These are phyloP conservation scores for Ammopiptanthus mongolicus DNA, from an alignment of 306 rosid species.

Conservation along the genomic window DNA sequence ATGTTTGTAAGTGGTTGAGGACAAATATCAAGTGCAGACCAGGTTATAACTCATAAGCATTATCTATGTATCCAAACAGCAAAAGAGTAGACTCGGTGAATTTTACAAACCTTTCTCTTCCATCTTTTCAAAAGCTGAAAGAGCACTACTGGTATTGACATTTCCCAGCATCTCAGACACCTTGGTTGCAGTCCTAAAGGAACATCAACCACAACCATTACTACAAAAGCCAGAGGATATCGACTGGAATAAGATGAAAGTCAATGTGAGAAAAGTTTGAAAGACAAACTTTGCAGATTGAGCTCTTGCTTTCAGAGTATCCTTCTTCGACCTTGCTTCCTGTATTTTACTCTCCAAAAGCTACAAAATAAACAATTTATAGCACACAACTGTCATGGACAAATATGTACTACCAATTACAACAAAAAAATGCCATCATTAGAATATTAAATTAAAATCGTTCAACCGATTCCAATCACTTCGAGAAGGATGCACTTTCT, in stretches of 20 bases:
- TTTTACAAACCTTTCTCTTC: constrained; percentile 86
- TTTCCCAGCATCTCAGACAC: constrained; percentile 89
- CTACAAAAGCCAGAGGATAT: constrained; percentile 13
- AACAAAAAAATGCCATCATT: neutral
- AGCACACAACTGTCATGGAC: neutral
- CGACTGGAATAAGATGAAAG: constrained; percentile 7
- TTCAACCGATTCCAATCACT: constrained; percentile 5
- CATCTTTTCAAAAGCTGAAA: constrained; percentile 95
- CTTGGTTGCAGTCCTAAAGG: constrained; percentile 80
- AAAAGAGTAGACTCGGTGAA: neutral
- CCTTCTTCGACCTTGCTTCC: constrained; percentile 93
- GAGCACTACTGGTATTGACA: constrained; percentile 90
- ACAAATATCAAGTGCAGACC: neutral
- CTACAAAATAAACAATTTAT: constrained; percentile 38
- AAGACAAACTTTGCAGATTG: constrained; percentile 85
- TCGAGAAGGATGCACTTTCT: constrained; percentile 1
- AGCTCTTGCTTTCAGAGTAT: constrained; percentile 92
- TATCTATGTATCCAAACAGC: neutral
- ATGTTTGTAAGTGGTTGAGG: neutral
- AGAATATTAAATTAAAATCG: constrained; percentile 3
- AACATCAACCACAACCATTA: constrained; percentile 27
- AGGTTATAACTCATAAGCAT: neutral
- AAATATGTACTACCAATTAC: neutral
- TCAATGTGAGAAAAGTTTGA: constrained; percentile 22
- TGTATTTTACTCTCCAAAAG: constrained; percentile 94